A percentile compares a stretch with the other conserved stretches of the same genome.
Conservation (phyloP, 345 rosid species). For the Heritiera littoralis region DNA sequence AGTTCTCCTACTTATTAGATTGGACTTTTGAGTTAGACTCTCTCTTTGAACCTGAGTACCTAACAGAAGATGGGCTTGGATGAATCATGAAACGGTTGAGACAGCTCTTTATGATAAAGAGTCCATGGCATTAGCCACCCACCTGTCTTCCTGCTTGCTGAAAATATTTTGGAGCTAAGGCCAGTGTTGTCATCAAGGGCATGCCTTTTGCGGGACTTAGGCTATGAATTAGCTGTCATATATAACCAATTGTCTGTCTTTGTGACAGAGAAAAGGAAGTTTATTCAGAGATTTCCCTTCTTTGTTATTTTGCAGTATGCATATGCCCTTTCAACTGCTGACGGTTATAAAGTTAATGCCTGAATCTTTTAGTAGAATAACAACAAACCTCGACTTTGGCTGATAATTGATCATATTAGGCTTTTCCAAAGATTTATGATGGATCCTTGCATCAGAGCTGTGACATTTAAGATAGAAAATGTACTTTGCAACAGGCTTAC, state of each 20-base stretch:
- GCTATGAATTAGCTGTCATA: neutral
- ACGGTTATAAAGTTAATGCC: constrained; percentile 37
- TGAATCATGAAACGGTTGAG: neutral
- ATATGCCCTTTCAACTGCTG: constrained; percentile 51
- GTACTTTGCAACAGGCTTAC: constrained; percentile 52
- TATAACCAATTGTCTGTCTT: neutral
- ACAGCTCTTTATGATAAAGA: neutral
- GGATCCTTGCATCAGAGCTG: neutral
- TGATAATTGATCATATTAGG: neutral
- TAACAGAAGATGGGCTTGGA: neutral
- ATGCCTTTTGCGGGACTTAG: neutral
- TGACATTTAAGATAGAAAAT: neutral
- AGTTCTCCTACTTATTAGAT: too few relatives aligned
- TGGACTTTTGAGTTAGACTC: too few relatives aligned
- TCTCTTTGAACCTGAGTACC: too few relatives aligned
- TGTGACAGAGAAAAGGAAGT: neutral
- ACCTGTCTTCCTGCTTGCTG: neutral
- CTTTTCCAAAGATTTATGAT: neutral
- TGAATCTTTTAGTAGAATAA: neutral
- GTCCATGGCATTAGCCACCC: neutral
- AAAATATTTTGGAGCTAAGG: neutral
- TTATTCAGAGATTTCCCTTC: constrained; percentile 6
- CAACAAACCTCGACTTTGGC: neutral
- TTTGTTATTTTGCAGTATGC: constrained; percentile 48
- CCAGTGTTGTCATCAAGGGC: neutral